Base-by-base conservation (phyloP, 306 rosid species). In the Prosopis cineraria region DNA sequence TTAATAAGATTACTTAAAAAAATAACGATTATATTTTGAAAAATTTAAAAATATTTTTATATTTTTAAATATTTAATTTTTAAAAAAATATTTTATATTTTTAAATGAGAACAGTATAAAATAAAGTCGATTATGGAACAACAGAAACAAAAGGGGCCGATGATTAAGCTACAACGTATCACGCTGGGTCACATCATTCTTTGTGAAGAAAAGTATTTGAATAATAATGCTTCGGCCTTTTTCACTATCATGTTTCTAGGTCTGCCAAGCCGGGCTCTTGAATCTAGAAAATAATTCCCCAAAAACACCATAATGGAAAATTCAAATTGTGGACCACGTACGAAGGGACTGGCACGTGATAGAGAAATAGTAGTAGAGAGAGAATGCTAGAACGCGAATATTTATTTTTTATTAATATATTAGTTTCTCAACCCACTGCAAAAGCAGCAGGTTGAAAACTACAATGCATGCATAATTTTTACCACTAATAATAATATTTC, bases 381-480 rank as follows among this genome's bases (percentile, higher is more conserved):
- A 24, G 56, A 19, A 37, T 7, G 14, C 12, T 17, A 3, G 64
- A 55, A 24, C 16, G 64, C 11, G 6, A 25, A 58, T 58, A 20
- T 20, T 40, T 33, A 16, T 50, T 53, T 72, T 73, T 84, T 81
- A 81, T 69, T 79, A 72, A 74, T 76, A 31, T 73, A 24, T 62
- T 25, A 70, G 63, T 50, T 77, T 78, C 39, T 52, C 85, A 72
- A 82, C 78, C 77, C 74, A 68, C 83, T 31, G 89, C 86, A 48
- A 77, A 82, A 1, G 77, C 76, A 74, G 75, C 58, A 82, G 82
- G 78, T 24, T 60, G 84, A 81, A 77, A 81, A 70, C 78, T 78
- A 75, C 89, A 55, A 48, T 60, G 62, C 81, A 79, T 72, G 70
- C 80, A 65, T 19, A 3, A 37, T 56, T 69, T 77, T 24, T 22